These are phyloP conservation scores for Solanum pimpinellifolium DNA, from an alignment of 257 asterid species.

Conservation along the genomic window DNA sequence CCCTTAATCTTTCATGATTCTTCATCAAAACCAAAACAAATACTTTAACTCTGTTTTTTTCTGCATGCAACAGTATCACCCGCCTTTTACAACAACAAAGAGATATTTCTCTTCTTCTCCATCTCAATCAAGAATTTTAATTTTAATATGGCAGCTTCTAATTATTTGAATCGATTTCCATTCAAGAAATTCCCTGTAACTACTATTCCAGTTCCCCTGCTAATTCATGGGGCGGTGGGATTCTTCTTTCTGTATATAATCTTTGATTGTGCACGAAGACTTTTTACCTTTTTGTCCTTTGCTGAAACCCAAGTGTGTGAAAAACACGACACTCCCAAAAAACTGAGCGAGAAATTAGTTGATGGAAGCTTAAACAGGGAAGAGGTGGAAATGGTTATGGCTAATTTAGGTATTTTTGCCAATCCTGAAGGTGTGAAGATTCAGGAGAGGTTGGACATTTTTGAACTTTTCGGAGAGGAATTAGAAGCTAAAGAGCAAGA, in stretches of 20 bases:
- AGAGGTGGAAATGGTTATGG: slow-evolving; percentile 39
- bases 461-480: slow-evolving; percentile 36
- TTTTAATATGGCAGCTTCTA: slow-evolving; percentile 8
- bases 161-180: slow-evolving; percentile 18
- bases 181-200: slow-evolving; percentile 9
- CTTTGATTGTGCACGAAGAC: slow-evolving; percentile 8
- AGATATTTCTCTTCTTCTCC: background rate
- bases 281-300: slow-evolving; percentile 7
- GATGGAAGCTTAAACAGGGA: slow-evolving; percentile 18
- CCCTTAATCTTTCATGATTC: background rate
- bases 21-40: slow-evolving; percentile 1
- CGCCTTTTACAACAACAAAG: slow-evolving; percentile 3
- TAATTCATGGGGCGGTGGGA: slow-evolving; percentile 19
- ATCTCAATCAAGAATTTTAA: background rate
- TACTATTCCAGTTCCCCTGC: slow-evolving; percentile 8
- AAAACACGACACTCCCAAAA: background rate
- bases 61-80: slow-evolving; percentile 1
- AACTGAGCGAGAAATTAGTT: background rate
- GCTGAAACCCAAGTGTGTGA: background rate
- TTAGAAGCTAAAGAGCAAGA: slow-evolving; percentile 31
- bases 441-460: slow-evolving; percentile 17
- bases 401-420: slow-evolving; percentile 30
- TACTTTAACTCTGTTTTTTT: background rate
- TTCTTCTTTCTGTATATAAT: slow-evolving; percentile 15
- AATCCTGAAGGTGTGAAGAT: slow-evolving; percentile 5